Evolutionary conservation across 148 eudicot species (phyloP), one percentile per base, ranked within the genome.

Genomic region (Pouteria glomerata): DNA sequence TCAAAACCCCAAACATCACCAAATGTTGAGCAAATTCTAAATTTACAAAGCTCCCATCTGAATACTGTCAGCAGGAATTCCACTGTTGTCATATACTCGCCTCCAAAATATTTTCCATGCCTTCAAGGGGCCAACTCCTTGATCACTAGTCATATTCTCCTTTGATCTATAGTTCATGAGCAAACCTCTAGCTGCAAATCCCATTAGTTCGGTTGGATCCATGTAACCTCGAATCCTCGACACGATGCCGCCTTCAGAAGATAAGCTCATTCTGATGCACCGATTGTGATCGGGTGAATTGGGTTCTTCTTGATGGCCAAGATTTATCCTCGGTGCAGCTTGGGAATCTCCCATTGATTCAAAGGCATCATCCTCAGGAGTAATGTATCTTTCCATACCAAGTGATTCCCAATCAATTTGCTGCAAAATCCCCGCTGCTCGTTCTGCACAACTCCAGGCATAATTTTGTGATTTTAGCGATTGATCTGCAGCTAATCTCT

Each of bases 331-430:
- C 48, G 72, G 80, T 62, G 75, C 55, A 4, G 66, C 50, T 8
- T 57, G 59, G 8, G 39, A 12, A 23, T 63, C 78, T 51, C 75
- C 73, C 37, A 47, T 61, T n/a, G 42, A 3, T 74, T 63, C 8
- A 10, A 27, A 19, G 1, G 73, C 57, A 44, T 86, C 80, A 55
- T 84, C 77, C 34, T 41, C 69, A 53, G 74, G 29, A 42, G 55
- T 29, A 21, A 83, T 50, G 51, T 80, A 82, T 47, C 41, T 76
- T 10, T 75, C 80, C 85, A 82, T 80, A 68, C 89, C 91, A 66
- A 89, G 80, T 41, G 84, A 79, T 73, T 90, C 98, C 94, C 90
- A 87, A 62, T 89, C 94, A 34, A 82, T 69, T 60, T 86, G 90
- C 70, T 87, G 89, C 79, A 89, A 56, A 21, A 85, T 75, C 31